Evolutionary conservation across 2,329 filamentous ascomycete species (phyloP).

Genomic region (Hypoxylon sp.): DNA sequence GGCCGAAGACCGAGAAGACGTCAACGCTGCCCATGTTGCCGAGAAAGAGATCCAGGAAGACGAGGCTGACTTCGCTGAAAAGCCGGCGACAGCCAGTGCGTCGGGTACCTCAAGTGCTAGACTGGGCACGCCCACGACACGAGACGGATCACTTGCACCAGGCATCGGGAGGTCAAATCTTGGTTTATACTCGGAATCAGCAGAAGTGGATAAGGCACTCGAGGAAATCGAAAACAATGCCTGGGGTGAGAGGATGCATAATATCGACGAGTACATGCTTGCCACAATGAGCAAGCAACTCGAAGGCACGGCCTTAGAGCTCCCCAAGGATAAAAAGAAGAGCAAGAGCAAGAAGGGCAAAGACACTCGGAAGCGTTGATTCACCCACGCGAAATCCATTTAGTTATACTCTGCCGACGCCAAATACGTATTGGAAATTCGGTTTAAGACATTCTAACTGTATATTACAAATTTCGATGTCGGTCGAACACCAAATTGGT

Average conservation of each 20-base stretch:
- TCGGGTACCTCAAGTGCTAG: constrained; percentile 67
- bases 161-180: constrained; percentile 56
- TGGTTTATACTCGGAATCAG: constrained; percentile 57
- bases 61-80: constrained; percentile 86
- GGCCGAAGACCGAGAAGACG: constrained; percentile 93
- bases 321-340: constrained; percentile 76
- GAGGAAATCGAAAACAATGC: constrained; percentile 70
- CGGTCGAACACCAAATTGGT: constrained; percentile 3
- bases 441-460: constrained; percentile 12
- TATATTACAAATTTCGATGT: constrained; percentile 23
- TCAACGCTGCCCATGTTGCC: constrained; percentile 86
- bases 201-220: constrained; percentile 54
- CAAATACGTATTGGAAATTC: neutral
- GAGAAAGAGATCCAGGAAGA: constrained; percentile 91
- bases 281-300: constrained; percentile 75
- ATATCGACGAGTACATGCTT: constrained; percentile 84
- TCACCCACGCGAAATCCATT: constrained; percentile 11
- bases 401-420: neutral
- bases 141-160: constrained; percentile 56
- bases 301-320: constrained; percentile 71
- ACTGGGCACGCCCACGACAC: constrained; percentile 64
- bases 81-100: constrained; percentile 60
- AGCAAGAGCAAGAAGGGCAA: constrained; percentile 71
- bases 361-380: constrained; percentile 67
- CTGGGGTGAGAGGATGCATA: constrained; percentile 69